phyloP scores from a whole-genome alignment of 192 early-diverging fungal species.

The Globomyces pollinis-pini region DNA sequence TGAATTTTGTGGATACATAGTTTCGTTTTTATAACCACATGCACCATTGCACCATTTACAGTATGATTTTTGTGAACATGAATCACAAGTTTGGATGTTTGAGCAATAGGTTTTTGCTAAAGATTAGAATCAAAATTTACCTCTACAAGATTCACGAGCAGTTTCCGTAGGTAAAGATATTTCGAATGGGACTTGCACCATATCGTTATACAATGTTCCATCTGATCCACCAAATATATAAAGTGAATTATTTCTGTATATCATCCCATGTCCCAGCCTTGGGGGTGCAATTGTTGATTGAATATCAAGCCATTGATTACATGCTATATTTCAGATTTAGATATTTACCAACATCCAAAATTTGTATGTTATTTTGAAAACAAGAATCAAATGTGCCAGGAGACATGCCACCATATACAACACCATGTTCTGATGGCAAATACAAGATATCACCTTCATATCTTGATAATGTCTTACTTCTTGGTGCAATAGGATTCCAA shows the following conservation, averaged over 20 bases:
- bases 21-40: constrained; percentile 1
- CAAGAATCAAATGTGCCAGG: neutral
- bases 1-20: too few relatives aligned
- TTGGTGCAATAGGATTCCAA: neutral
- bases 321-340: neutral
- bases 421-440: neutral
- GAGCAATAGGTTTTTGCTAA: constrained; percentile 1
- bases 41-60: neutral
- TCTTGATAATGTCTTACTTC: neutral
- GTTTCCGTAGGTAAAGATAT: neutral
- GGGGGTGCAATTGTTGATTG: neutral
- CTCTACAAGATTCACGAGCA: neutral
- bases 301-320: neutral
- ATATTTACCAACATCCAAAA: neutral
- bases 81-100: neutral
- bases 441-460: neutral
- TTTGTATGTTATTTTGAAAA: neutral
- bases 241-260: neutral
- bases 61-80: neutral
- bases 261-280: neutral
- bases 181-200: neutral
- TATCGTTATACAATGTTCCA: neutral
- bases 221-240: constrained; percentile 1
- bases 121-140: neutral
- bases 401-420: neutral